phyloP scores from a whole-genome alignment of 495 filamentous ascomycete genomes.

The Aspergillus homomorphus region DNA sequence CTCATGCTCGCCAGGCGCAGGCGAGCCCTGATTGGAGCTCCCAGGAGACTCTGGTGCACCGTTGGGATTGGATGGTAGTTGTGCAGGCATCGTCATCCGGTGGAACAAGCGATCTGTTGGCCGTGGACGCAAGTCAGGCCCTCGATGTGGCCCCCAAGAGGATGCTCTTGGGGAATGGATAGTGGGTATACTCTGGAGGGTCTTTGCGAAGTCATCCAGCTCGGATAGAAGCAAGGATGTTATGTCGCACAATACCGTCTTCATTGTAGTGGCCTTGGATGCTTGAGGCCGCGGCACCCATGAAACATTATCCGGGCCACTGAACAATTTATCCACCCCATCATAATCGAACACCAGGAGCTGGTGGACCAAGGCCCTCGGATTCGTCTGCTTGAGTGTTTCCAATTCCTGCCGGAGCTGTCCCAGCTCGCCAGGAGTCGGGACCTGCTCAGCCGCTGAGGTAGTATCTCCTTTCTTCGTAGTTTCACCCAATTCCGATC shows the following conservation, averaged over 20 bases:
- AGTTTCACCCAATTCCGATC: slow-evolving; percentile 50
- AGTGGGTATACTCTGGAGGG: slow-evolving; percentile 71
- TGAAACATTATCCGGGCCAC: slow-evolving; percentile 53
- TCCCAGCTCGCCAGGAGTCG: slow-evolving; percentile 49
- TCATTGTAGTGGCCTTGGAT: slow-evolving; percentile 83
- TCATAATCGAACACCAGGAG: slow-evolving; percentile 75
- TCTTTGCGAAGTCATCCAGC: slow-evolving; percentile 81
- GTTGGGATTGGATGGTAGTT: slow-evolving; percentile 52
- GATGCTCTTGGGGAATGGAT: slow-evolving; percentile 70
- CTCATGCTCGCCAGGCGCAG: slow-evolving; percentile 46
- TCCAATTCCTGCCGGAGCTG: slow-evolving; percentile 66
- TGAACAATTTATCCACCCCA: slow-evolving; percentile 35
- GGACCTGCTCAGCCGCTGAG: slow-evolving; percentile 18
- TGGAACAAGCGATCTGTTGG: slow-evolving; percentile 45
- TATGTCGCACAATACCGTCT: slow-evolving; percentile 90
- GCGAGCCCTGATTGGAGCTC: slow-evolving; percentile 43
- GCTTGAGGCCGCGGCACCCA: slow-evolving; percentile 68
- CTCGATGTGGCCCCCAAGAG: slow-evolving; percentile 45
- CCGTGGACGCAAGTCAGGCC: slow-evolving; percentile 43
- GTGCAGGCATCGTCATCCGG: slow-evolving; percentile 80
- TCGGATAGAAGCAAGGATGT: slow-evolving; percentile 81
- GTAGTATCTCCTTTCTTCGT: slow-evolving; percentile 30
- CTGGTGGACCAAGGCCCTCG: slow-evolving; percentile 73
- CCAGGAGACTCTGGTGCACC: slow-evolving; percentile 52
- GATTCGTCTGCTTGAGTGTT: slow-evolving; percentile 55